Percentiles rank a stretch among this genome's conserved stretches.
Conservation (phyloP, 2,329 filamentous ascomycete genomes). For the Calonectria pseudoreteaudii region DNA sequence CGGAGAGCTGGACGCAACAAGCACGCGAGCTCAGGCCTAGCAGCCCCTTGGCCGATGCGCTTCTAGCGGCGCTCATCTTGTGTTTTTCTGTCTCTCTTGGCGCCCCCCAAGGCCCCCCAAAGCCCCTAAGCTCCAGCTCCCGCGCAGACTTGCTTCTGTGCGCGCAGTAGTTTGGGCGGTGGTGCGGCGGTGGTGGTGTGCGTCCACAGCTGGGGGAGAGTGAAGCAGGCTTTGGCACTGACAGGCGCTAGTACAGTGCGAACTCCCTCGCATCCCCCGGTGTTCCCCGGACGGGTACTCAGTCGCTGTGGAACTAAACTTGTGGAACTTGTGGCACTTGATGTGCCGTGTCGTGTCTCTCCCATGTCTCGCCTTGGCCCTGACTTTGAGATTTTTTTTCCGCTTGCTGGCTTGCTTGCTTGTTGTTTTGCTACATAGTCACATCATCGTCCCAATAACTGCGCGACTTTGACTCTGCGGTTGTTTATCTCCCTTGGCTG, state of each 20-base stretch:
- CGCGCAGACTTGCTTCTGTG: slow-evolving; percentile 9
- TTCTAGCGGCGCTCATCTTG: neutral
- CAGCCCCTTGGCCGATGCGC: neutral
- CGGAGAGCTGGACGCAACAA: neutral
- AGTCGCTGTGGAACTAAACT: neutral
- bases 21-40: neutral
- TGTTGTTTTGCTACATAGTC: slow-evolving; percentile 2
- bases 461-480: neutral
- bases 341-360: slow-evolving; percentile 16
- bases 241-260: neutral
- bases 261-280: slow-evolving; percentile 3
- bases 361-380: neutral
- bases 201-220: neutral
- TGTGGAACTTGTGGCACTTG: slow-evolving; percentile 5
- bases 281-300: slow-evolving; percentile 15
- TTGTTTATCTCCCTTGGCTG: slow-evolving; percentile 2
- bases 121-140: neutral
- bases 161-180: slow-evolving; percentile 2
- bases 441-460: neutral
- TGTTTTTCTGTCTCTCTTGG: neutral
- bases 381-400: slow-evolving; percentile 14
- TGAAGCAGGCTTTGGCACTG: neutral
- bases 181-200: slow-evolving; percentile 8
- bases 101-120: neutral
- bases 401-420: neutral